phyloP scores from a whole-genome alignment of 176 grass and related monocot species.

The Elymus sibiricus region DNA sequence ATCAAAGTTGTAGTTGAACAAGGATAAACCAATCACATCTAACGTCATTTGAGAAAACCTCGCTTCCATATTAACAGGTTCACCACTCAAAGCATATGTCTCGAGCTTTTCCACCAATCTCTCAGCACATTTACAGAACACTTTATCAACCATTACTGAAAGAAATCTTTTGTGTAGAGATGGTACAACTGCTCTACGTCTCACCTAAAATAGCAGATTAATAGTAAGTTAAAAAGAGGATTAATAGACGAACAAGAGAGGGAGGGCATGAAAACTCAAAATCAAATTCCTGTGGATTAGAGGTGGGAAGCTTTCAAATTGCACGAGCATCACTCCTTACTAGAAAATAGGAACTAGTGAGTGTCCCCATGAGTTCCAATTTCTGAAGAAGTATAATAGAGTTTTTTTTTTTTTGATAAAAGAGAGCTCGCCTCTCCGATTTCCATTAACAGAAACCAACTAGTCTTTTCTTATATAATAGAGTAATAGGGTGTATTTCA shows the following conservation, averaged over 20 bases:
- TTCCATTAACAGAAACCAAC: too few relatives aligned
- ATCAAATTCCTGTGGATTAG: background rate
- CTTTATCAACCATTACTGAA: conserved; percentile 86
- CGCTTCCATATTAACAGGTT: conserved; percentile 90
- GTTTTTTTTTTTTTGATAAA: too few relatives aligned
- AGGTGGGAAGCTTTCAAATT: background rate
- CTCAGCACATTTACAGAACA: conserved; percentile 84
- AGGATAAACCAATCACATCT: conserved; percentile 90
- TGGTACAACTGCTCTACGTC: conserved; percentile 80
- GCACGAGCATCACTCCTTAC: background rate
- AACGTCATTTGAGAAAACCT: conserved; percentile 94
- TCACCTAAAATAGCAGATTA: conserved; percentile 47
- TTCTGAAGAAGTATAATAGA: background rate
- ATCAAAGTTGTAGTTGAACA: conserved; percentile 99
- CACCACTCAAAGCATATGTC: conserved; percentile 53
- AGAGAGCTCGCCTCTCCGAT: too few relatives aligned
- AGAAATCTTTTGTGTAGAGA: conserved; percentile 92
- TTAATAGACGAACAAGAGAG: background rate
- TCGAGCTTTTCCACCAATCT: conserved; percentile 90
- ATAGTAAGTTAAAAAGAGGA: conserved; percentile 22
- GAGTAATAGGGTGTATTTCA: background rate
- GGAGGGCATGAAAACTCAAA: background rate
- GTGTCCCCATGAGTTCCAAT: background rate
- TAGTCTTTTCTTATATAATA: too few relatives aligned
- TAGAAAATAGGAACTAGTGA: background rate